These are phyloP conservation scores for Populus pruinosa DNA, from an alignment of 345 rosid genomes.

Conservation along the genomic window DNA sequence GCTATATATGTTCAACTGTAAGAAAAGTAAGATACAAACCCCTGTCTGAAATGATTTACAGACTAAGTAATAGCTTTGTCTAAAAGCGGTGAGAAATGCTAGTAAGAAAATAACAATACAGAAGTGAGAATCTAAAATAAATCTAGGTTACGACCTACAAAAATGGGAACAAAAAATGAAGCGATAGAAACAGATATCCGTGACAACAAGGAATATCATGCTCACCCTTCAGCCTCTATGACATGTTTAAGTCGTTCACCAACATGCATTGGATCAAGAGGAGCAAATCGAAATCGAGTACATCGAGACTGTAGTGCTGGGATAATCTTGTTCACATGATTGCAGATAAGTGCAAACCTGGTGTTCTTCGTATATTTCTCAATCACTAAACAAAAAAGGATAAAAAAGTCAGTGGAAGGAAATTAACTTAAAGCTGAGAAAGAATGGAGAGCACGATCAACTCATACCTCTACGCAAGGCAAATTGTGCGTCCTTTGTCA, in stretches of 20 bases:
- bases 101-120: background rate
- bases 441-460: background rate
- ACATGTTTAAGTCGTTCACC: conserved; percentile 82
- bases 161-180: too few relatives aligned
- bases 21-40: too few relatives aligned
- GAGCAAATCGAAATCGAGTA: conserved; percentile 93
- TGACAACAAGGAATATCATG: background rate
- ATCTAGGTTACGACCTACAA: background rate
- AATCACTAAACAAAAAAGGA: conserved; percentile 50
- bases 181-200: background rate
- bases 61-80: too few relatives aligned
- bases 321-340: conserved; percentile 94
- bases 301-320: conserved; percentile 97
- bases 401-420: conserved; percentile 8
- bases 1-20: too few relatives aligned
- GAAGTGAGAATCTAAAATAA: background rate
- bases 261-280: conserved; percentile 74
- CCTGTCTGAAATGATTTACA: too few relatives aligned
- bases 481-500: conserved; percentile 99
- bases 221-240: conserved; percentile 72
- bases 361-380: conserved; percentile 96
- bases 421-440: background rate
- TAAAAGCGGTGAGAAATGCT: background rate
- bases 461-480: conserved; percentile 83
- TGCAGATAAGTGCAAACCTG: conserved; percentile 90